Percentiles rank a stretch among this genome's conserved stretches.
These are phyloP conservation scores for Thecaphora thlaspeos DNA, from an alignment of 1,284 basidiomycete species.

Conservation along the genomic window DNA sequence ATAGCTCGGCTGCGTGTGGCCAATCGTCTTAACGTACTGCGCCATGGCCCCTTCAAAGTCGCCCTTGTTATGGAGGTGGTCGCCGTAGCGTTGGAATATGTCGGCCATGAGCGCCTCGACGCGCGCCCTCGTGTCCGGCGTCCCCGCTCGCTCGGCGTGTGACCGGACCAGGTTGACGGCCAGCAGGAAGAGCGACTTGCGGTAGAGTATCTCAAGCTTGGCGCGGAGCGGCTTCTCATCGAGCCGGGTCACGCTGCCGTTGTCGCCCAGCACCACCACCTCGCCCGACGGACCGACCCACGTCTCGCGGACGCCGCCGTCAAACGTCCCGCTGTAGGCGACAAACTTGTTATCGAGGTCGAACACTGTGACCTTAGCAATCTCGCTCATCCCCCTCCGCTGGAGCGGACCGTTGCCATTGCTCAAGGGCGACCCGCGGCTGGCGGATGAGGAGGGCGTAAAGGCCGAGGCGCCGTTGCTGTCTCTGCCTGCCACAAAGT, in stretches of 20 bases:
- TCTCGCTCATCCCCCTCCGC: slow-evolving; percentile 11
- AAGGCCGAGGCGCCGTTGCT: neutral
- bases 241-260: slow-evolving; percentile 29
- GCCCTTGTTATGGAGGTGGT: slow-evolving; percentile 83
- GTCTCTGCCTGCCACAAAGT: slow-evolving; percentile 62
- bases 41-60: slow-evolving; percentile 91
- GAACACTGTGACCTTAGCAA: slow-evolving; percentile 80
- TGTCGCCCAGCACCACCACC: slow-evolving; percentile 42
- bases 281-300: slow-evolving; percentile 28
- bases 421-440: slow-evolving; percentile 12
- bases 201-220: slow-evolving; percentile 50
- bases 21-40: slow-evolving; percentile 87
- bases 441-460: slow-evolving; percentile 4
- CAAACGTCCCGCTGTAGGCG: slow-evolving; percentile 63
- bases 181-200: slow-evolving; percentile 47
- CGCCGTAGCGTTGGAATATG: slow-evolving; percentile 71
- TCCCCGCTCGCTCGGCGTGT: slow-evolving; percentile 30
- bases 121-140: slow-evolving; percentile 17
- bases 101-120: slow-evolving; percentile 49
- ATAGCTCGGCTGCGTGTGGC: slow-evolving; percentile 85
- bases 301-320: slow-evolving; percentile 34
- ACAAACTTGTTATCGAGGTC: slow-evolving; percentile 91
- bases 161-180: slow-evolving; percentile 47
- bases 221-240: slow-evolving; percentile 47
- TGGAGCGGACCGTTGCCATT: slow-evolving; percentile 6